A percentile compares a stretch with the other conserved stretches of the same genome.
These are phyloP conservation scores for Trapa bicornis DNA, from an alignment of 345 rosid genomes.

Conservation along the genomic window DNA sequence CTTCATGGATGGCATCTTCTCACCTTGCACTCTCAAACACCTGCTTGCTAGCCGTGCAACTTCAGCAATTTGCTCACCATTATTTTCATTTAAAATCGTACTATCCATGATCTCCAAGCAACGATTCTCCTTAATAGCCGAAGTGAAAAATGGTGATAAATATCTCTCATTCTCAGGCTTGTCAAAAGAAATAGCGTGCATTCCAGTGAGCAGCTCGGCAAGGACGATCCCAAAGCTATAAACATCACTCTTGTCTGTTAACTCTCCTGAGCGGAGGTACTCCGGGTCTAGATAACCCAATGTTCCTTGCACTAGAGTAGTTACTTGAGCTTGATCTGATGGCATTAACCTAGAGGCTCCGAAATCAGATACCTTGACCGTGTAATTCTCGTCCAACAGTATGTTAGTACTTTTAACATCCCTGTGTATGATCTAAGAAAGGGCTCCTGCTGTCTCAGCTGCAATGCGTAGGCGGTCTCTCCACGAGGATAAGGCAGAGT, in stretches of 20 bases:
- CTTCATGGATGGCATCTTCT: slow-evolving; percentile 26
- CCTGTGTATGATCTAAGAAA: slow-evolving; percentile 27
- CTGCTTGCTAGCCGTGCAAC: slow-evolving; percentile 3
- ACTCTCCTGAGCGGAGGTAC: slow-evolving; percentile 20
- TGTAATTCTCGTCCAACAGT: slow-evolving; percentile 24
- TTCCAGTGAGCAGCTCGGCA: slow-evolving; percentile 29
- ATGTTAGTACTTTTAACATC: slow-evolving; percentile 33
- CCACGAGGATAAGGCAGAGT: slow-evolving; percentile 15
- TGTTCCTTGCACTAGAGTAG: slow-evolving; percentile 40
- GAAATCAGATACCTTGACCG: slow-evolving; percentile 37
- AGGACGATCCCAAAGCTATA: slow-evolving; percentile 36
- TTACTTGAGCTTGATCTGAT: slow-evolving; percentile 27
- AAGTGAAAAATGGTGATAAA: too few relatives aligned
- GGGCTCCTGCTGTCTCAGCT: slow-evolving; percentile 18
- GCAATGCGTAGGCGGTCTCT: slow-evolving; percentile 24
- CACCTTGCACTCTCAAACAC: slow-evolving; percentile 22
- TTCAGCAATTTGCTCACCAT: too few relatives aligned
- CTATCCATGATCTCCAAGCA: too few relatives aligned
- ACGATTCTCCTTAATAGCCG: too few relatives aligned
- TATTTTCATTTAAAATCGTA: too few relatives aligned
- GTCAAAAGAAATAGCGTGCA: slow-evolving; percentile 12
- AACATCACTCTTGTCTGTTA: slow-evolving; percentile 34
- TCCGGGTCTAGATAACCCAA: slow-evolving; percentile 41
- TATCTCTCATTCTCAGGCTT: not conserved
- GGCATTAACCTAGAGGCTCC: slow-evolving; percentile 35